phyloP scores from a whole-genome alignment of 129 eudicot genomes.

The Centaurea solstitialis region DNA sequence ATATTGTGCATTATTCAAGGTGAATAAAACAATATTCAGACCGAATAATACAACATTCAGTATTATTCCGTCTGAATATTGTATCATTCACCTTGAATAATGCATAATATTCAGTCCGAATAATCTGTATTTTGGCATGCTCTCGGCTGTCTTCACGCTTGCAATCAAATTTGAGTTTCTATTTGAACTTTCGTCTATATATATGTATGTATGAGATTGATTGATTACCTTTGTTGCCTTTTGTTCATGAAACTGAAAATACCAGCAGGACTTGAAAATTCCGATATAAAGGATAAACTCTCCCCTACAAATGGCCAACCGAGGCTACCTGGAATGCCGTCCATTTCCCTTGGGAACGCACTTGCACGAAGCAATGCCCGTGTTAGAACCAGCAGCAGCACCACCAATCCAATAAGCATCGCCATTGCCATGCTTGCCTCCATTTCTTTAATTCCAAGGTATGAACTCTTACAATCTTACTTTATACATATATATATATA shows the following conservation, averaged over 20 bases:
- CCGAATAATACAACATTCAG: no score
- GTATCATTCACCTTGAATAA: no score
- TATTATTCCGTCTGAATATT: no score
- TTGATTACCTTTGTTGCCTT: constrained; percentile 62
- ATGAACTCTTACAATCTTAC: background rate
- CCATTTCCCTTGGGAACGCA: constrained; percentile 59
- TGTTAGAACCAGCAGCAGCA: constrained; percentile 19
- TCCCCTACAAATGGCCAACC: constrained; percentile 85
- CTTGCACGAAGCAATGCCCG: constrained; percentile 27
- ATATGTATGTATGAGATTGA: no score
- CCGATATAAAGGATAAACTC: constrained; percentile 60
- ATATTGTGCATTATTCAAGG: no score
- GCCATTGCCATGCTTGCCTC: constrained; percentile 28
- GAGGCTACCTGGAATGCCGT: constrained; percentile 63
- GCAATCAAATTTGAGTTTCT: no score
- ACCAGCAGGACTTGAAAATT: constrained; percentile 72
- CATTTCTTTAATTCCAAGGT: constrained; percentile 10
- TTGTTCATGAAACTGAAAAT: constrained; percentile 67
- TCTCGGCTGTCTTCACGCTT: no score
- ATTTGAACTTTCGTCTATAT: no score
- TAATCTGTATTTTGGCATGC: no score
- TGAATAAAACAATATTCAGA: no score
- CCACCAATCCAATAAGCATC: constrained; percentile 28
- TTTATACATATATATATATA: background rate
- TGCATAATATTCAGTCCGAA: no score